phyloP scores from a whole-genome alignment of 192 early-diverging fungal genomes.

The Geosiphon pyriformis region DNA sequence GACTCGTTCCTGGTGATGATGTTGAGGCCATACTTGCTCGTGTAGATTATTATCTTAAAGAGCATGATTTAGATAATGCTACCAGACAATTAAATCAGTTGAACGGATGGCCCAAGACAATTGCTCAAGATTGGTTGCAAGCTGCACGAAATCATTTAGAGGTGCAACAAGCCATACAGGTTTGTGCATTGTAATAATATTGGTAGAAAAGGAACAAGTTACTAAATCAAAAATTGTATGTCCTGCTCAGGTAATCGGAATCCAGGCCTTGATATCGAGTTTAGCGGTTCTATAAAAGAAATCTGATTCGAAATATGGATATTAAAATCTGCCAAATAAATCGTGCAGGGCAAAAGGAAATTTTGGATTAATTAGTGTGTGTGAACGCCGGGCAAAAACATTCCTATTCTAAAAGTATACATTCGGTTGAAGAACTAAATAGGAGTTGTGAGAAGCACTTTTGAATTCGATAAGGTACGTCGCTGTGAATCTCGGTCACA shows the following conservation, averaged over 20 bases:
- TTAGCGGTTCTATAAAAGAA: constrained; percentile 35
- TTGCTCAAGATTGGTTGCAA: constrained; percentile 85
- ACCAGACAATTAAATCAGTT: constrained; percentile 91
- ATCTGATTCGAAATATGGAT: no score
- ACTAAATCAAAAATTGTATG: not conserved
- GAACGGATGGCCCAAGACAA: constrained; percentile 80
- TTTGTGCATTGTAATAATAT: constrained; percentile 32
- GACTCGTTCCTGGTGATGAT: constrained; percentile 79
- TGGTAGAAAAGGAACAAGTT: not conserved
- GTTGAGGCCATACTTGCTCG: constrained; percentile 81
- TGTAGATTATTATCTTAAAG: constrained; percentile 63
- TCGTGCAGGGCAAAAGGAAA: no score
- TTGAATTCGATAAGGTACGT: no score
- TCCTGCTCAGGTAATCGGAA: constrained; percentile 44
- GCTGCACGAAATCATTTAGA: constrained; percentile 78
- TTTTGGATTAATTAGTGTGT: no score
- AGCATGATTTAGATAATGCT: constrained; percentile 79
- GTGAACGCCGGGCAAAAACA: no score
- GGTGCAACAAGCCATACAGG: constrained; percentile 81
- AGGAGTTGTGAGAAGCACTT: no score
- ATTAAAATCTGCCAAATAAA: no score
- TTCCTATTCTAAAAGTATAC: no score
- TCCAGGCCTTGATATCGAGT: constrained; percentile 40
- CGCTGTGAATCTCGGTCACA: no score
- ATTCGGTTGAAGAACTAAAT: no score